Base-by-base conservation (phyloP, 768 basidiomycete species). In the Leccinum uliginosum region DNA sequence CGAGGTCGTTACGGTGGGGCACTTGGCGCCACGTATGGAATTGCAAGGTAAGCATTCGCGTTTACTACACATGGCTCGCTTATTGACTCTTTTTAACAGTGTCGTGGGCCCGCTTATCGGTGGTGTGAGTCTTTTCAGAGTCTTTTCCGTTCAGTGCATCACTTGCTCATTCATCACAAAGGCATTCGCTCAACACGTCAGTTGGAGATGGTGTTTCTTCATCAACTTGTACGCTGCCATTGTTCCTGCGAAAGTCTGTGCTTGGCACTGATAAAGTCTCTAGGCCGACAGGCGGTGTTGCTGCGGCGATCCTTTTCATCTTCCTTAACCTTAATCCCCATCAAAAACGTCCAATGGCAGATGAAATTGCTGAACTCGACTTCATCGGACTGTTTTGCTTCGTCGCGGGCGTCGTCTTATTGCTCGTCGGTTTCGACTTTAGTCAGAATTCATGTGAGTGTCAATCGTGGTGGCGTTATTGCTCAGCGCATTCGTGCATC, bases 201-300 rank as follows among this genome's bases (percentile, higher is more conserved):
- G 83, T 1, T 93, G 91, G 91, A 73, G 91, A 73, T 92, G 91
- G 91, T 88, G 86, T 67, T 90, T 90, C 71, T 88, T 83, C 66
- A 85, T 90, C 62, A 89, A 89, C 62, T 62, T 90, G 86, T 86
- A 66, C 55, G 82, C 59, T n/a, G 26, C 35, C 11, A 8, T 19
- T 0, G 35, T 4, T 29, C 6, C 2, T 30, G 30, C 24, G 6
- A 4, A 17, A 45, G 7, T 4, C 1, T 43, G 3, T 40, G 4
- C 7, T 30, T 55, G 1, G 51, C n/a, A 23, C 54, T 62, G 26
- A 58, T 24, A 15, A 17, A 34, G 6, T 8, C 26, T n/a, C 9
- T 50, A 89, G 89, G 40, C 90, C 90, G 1, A 89, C 86, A 0
- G 89, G 87, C 23, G 89, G 86, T 44, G 61, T 86, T 29, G 85